phyloP scores from a whole-genome alignment of 2,329 filamentous ascomycete genomes.

The Clarireedia paspali region DNA sequence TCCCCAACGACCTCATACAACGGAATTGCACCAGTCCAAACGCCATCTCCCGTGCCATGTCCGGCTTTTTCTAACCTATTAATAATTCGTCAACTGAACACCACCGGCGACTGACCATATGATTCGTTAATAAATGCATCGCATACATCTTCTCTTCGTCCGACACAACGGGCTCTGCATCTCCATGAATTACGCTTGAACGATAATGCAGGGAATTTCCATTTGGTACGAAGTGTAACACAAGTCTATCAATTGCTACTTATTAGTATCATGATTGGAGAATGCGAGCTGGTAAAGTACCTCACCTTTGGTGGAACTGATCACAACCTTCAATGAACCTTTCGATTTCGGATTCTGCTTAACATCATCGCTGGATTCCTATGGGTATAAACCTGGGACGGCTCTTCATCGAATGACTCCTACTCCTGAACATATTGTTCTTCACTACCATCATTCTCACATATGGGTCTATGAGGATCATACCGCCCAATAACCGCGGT shows the following conservation, averaged over 20 bases:
- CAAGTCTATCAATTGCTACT: slow-evolving; percentile 56
- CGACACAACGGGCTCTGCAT: slow-evolving; percentile 57
- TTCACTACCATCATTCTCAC: slow-evolving; percentile 6
- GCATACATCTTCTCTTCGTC: slow-evolving; percentile 44
- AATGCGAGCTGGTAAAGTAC: background rate
- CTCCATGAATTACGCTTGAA: slow-evolving; percentile 61
- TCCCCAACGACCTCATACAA: background rate
- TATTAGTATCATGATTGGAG: too few species aligned
- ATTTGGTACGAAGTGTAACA: slow-evolving; percentile 72
- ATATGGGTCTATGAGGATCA: background rate
- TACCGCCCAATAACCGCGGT: background rate
- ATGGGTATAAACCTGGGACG: slow-evolving; percentile 9
- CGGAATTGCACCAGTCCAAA: slow-evolving; percentile 21
- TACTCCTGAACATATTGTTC: background rate
- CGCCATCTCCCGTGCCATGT: slow-evolving; percentile 17
- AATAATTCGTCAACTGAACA: slow-evolving; percentile 1
- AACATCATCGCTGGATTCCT: slow-evolving; percentile 11
- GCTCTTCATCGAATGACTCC: background rate
- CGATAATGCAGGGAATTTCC: slow-evolving; percentile 81
- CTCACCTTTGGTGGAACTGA: slow-evolving; percentile 13
- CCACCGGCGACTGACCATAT: slow-evolving; percentile 6
- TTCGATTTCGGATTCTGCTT: background rate
- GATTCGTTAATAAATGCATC: slow-evolving; percentile 6
- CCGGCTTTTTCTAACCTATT: slow-evolving; percentile 1
- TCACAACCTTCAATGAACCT: background rate